Conservation (phyloP, 192 early-diverging fungal genomes). For the Backusella macrospora region DNA sequence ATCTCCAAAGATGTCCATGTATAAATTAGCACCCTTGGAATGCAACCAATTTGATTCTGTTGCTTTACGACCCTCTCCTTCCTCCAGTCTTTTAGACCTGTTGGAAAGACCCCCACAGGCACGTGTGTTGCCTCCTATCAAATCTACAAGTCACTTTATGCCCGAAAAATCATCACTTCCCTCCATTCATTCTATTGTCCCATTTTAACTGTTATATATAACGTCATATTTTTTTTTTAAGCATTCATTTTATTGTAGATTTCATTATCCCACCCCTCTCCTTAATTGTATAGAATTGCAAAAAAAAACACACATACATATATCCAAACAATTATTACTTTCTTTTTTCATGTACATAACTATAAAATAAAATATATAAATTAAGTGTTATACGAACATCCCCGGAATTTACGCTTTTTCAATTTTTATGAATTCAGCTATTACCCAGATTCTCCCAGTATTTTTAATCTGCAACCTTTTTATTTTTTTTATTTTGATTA, state of each 20-base stretch:
- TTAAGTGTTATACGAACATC: background rate
- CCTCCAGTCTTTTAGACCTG: constrained; percentile 19
- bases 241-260: constrained; percentile 4
- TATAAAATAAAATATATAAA: background rate
- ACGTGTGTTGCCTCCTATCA: constrained; percentile 24
- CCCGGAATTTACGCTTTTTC: constrained; percentile 10
- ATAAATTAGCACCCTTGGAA: constrained; percentile 34
- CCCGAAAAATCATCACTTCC: constrained; percentile 18
- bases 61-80: background rate
- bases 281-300: constrained; percentile 1
- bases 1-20: constrained; percentile 21
- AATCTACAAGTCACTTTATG: background rate
- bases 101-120: constrained; percentile 29
- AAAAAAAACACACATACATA: background rate
- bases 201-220: constrained; percentile 15
- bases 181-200: constrained; percentile 30
- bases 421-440: constrained; percentile 9
- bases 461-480: background rate
- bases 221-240: background rate
- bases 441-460: constrained; percentile 11
- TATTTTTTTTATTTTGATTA: constrained; percentile 6
- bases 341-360: background rate
- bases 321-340: background rate
- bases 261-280: constrained; percentile 5
- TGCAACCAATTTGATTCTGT: constrained; percentile 15